Evolutionary conservation across 768 basidiomycete genomes (phyloP).

Genomic region (Boletellus sp.): DNA sequence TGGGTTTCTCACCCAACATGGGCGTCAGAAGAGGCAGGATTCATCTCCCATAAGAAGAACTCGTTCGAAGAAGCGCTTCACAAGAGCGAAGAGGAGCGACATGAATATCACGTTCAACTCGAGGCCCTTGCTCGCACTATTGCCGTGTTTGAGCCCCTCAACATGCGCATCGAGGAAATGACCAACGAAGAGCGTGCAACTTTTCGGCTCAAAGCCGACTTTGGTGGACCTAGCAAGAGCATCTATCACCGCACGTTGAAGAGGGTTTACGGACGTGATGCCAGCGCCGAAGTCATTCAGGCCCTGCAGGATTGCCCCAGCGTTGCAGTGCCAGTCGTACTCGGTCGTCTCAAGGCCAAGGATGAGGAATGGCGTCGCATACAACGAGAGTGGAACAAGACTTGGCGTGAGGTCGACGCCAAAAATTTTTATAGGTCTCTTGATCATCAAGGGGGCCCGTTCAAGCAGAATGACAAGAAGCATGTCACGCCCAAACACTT

Average conservation of each 20-base stretch:
- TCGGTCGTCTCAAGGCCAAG: slow-evolving; percentile 84
- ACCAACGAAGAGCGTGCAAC: slow-evolving; percentile 74
- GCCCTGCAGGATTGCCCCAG: slow-evolving; percentile 90
- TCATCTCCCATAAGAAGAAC: slow-evolving; percentile 95
- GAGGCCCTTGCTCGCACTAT: slow-evolving; percentile 90
- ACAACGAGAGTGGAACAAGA: slow-evolving; percentile 92
- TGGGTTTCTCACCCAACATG: slow-evolving; percentile 99
- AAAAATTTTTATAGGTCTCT: slow-evolving; percentile 98
- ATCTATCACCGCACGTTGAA: slow-evolving; percentile 92
- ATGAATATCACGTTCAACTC: slow-evolving; percentile 95
- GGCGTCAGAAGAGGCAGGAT: slow-evolving; percentile 95
- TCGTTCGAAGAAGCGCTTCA: slow-evolving; percentile 93
- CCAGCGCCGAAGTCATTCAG: slow-evolving; percentile 69
- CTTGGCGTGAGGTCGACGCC: slow-evolving; percentile 94
- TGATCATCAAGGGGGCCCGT: slow-evolving; percentile 92
- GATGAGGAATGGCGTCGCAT: slow-evolving; percentile 96
- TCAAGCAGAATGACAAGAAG: slow-evolving; percentile 97
- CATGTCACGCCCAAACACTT: slow-evolving; percentile 81
- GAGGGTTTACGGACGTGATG: slow-evolving; percentile 87
- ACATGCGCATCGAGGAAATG: slow-evolving; percentile 84
- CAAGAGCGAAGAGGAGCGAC: slow-evolving; percentile 96
- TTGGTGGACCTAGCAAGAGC: slow-evolving; percentile 83
- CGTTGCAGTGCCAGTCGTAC: slow-evolving; percentile 88
- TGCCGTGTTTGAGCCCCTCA: slow-evolving; percentile 84
- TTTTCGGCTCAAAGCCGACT: slow-evolving; percentile 80